Conservation (phyloP, 768 basidiomycete genomes). For the Gymnopilus junonius region DNA sequence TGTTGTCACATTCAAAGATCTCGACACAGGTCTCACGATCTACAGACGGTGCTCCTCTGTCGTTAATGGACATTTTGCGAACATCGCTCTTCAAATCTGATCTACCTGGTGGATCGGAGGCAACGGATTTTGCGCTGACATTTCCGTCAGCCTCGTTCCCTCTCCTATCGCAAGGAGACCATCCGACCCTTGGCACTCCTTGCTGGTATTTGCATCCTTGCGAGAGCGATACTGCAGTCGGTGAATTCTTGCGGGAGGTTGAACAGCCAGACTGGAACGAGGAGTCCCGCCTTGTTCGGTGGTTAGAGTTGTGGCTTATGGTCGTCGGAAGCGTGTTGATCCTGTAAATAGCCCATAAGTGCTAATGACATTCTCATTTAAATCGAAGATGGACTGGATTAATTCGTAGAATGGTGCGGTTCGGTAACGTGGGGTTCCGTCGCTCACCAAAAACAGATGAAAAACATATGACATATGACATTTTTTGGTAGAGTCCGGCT, state of each 20-base stretch:
- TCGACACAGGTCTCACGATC: slow-evolving; percentile 13
- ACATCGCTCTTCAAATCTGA: slow-evolving; percentile 63
- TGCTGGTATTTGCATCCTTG: slow-evolving; percentile 93
- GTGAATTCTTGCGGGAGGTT: slow-evolving; percentile 66
- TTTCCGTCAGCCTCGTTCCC: slow-evolving; percentile 63
- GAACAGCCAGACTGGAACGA: slow-evolving; percentile 33
- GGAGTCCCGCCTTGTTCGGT: slow-evolving; percentile 41
- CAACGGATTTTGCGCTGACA: slow-evolving; percentile 59
- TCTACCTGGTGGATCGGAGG: slow-evolving; percentile 45
- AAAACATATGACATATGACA: slow-evolving; percentile 32
- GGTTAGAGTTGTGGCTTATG: slow-evolving; percentile 82
- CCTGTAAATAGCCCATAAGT: slow-evolving; percentile 35
- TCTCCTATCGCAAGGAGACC: slow-evolving; percentile 85
- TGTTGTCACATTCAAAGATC: slow-evolving; percentile 36
- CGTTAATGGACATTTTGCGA: slow-evolving; percentile 56
- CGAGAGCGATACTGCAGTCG: slow-evolving; percentile 66
- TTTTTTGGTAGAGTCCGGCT: slow-evolving; percentile 20
- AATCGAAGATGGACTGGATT: slow-evolving; percentile 4
- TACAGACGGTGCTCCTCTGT: slow-evolving; percentile 68
- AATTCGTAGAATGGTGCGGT: not conserved
- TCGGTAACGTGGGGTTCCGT: not conserved
- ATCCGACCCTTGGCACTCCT: slow-evolving; percentile 73
- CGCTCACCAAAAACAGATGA: slow-evolving; percentile 1
- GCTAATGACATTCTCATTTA: not conserved
- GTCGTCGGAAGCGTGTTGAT: slow-evolving; percentile 70